Base-by-base conservation (phyloP, 352 stramenopile species). In the Bremia lactucae region DNA sequence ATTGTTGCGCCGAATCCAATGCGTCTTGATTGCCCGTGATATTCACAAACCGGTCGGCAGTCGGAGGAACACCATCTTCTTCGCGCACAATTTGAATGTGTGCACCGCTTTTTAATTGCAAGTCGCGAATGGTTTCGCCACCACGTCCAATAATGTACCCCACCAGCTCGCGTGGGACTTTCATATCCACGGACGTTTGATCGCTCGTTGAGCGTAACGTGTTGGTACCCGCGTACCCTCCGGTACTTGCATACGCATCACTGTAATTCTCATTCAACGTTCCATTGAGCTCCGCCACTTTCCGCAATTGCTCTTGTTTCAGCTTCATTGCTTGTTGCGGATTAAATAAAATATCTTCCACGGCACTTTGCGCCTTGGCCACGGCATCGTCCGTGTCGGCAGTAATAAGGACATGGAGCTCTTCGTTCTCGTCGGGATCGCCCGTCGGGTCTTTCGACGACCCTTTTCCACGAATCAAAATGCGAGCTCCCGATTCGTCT, bases 81-180 rank as follows among this genome's bases (percentile, higher is more conserved):
- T 93, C 80, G 21, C 78, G 72, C 7, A 87, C 78, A 21, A 93
- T 85, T 49, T 93, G 80, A 22, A 93, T 93, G 16, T 85, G 77
- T 1, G 68, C 73, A 8, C 80, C 83, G 44, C 78, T 92, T 56
- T 94, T 91, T 29, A 66, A 58, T 58, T 95, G 91, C 45, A 99
- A 71, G 42, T 97, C 86, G 22, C 90, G 85, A 49, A 99, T 98
- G 34, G 97, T 98, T 44, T 97, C 96, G 13, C 97, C 96, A 20
- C 73, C 96, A 36, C 83, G 75, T 8, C 86, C 86, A 43, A 96
- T 95, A 38, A 96, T 93, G 46, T 92, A 88, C 0, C 83, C 95
- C 0, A 99, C 94, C 21, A 98, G 72, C 15, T 89, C 83, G 43
- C 96, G 96, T 0, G 94, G 95, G 21, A 99, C 88, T 21, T 89